Evolutionary conservation across 179 eudicot genomes (phyloP), one percentile per base, ranked within the genome.

Genomic region (Patellifolia procumbens): DNA sequence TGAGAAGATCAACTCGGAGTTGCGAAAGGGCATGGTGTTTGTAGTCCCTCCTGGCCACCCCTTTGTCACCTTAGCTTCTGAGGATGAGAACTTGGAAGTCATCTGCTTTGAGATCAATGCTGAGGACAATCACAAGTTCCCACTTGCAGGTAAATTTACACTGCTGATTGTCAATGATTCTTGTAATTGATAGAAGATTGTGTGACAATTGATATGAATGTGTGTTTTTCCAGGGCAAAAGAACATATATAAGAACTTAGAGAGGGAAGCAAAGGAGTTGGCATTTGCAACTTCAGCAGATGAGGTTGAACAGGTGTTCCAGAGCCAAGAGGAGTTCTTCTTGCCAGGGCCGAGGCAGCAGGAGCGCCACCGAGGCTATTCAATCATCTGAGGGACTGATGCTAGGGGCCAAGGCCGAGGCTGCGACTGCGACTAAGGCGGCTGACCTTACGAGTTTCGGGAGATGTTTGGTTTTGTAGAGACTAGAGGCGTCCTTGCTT

Each of bases 31-130:
- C 31, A 73, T 83, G 0, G 92, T 89, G 64, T 81, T 78, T 62
- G 76, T 91, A 3, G 83, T 92, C 42, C 98, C 98, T 15, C 81
- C 97, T 0, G 93, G 92, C 0, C 97, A 93, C 74, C 98, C 98
- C 0, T 82, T 82, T 17, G 82, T 86, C 56, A 78, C 87, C 7
- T 64, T 86, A 0, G 97, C 97, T 29, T 90, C 95, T 1, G 63
- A 43, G 35, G 78, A 88, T 20, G 85, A 90, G 65, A 86, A 88
- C 62, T 80, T 92, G 20, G 81, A 88, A 72, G 28, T 89, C 10
- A 24, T 87, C 28, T 82, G 87, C 84, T 93, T 93, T 49, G 83
- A 86, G 59, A 37, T 91, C 75, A 88, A 88, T 67, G 89, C 92
- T 0, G 55, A 81, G 19, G 74, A 86, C 79, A 92, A 87, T 81